Conservation (phyloP, 2,329 filamentous ascomycete species). For the Waltergamsia citrina region DNA sequence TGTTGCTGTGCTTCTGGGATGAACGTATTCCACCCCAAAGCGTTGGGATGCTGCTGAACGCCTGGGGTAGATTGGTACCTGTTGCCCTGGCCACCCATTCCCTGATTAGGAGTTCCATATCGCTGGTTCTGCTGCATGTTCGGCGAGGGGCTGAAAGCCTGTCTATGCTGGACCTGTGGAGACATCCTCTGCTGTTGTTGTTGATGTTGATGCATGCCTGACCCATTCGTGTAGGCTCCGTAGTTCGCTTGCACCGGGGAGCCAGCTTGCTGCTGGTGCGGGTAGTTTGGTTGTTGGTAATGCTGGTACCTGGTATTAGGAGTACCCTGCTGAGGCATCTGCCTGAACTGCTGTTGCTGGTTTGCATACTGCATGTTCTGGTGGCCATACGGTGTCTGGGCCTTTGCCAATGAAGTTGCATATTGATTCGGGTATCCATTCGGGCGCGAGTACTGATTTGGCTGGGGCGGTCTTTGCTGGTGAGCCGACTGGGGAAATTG, state of each 20-base stretch:
- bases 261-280: conserved; percentile 20
- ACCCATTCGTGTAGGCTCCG: conserved; percentile 31
- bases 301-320: conserved; percentile 31
- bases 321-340: conserved; percentile 30
- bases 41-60: conserved; percentile 20
- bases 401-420: conserved; percentile 40
- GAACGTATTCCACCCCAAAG: conserved; percentile 37
- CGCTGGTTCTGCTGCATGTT: conserved; percentile 23
- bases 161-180: conserved; percentile 27
- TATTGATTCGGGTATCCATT: conserved; percentile 38
- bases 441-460: conserved; percentile 38
- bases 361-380: conserved; percentile 37
- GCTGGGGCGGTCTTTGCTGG: conserved; percentile 26
- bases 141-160: conserved; percentile 28
- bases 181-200: conserved; percentile 13
- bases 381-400: conserved; percentile 41
- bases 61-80: conserved; percentile 11
- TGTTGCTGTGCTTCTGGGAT: conserved; percentile 40
- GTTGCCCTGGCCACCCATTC: conserved; percentile 17
- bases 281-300: conserved; percentile 21
- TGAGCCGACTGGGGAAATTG: conserved; percentile 19
- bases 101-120: conserved; percentile 19
- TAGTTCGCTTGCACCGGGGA: conserved; percentile 26
- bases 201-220: background rate
- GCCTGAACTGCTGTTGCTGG: conserved; percentile 33